Percentiles rank a stretch among this genome's conserved stretches.
Evolutionary conservation across 2,329 filamentous ascomycete genomes (phyloP).

Genomic region (Colletotrichum acutatum): DNA sequence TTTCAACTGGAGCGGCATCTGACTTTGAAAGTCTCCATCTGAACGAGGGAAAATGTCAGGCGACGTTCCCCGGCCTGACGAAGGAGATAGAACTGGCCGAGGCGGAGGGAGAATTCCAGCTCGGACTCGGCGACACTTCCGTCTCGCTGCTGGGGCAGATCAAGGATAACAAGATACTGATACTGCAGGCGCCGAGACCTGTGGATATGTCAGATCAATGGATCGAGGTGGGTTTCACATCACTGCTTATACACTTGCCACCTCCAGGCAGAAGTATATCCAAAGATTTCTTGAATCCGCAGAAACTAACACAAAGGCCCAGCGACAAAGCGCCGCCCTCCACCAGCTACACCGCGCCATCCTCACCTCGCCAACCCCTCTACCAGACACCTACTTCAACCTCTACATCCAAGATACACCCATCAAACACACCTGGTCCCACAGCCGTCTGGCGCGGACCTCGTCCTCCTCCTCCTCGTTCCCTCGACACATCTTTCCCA

Average conservation of each 20-base stretch:
- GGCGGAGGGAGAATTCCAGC: constrained; percentile 54
- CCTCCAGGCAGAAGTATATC: not conserved
- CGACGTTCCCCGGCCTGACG: constrained; percentile 58
- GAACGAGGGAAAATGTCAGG: constrained; percentile 53
- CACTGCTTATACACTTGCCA: not conserved
- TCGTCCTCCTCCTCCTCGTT: constrained; percentile 50
- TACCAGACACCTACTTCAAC: constrained; percentile 63
- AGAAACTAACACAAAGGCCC: constrained; percentile 4
- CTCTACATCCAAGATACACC: constrained; percentile 64
- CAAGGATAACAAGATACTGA: constrained; percentile 49
- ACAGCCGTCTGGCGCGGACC: constrained; percentile 55
- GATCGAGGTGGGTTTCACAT: constrained; percentile 44
- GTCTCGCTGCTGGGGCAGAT: constrained; percentile 51
- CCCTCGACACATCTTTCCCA: constrained; percentile 56
- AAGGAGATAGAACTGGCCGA: constrained; percentile 58
- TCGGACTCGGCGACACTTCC: constrained; percentile 43
- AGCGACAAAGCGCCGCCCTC: constrained; percentile 62
- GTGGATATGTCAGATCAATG: constrained; percentile 56
- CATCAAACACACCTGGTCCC: constrained; percentile 55
- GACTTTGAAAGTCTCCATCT: constrained; percentile 49
- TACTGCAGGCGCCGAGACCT: constrained; percentile 54
- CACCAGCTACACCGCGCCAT: constrained; percentile 65
- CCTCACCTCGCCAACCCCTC: constrained; percentile 56
- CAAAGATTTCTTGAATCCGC: not conserved
- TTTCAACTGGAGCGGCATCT: not conserved